Conservation (phyloP, 1,284 basidiomycete genomes). For the Ustilago shanxiensis region DNA sequence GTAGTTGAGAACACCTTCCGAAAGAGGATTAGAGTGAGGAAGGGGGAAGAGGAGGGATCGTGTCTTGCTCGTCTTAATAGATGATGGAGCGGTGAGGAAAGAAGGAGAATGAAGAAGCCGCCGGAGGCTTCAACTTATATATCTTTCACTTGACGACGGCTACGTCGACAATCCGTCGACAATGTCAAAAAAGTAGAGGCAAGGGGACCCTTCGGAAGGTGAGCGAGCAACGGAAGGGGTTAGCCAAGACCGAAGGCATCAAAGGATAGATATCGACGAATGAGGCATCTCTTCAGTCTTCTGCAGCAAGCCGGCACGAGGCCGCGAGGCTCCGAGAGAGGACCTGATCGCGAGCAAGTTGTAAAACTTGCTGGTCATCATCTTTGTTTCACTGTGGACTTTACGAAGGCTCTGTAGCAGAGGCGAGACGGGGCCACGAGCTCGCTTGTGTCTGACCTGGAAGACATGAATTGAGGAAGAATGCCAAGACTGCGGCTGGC, state of each 20-base stretch:
- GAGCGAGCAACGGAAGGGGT: slow-evolving; percentile 11
- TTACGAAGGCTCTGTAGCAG: background rate
- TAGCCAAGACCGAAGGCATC: slow-evolving; percentile 41
- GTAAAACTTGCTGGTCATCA: background rate
- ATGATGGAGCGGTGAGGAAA: slow-evolving; percentile 17
- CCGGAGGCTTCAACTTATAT: slow-evolving; percentile 42
- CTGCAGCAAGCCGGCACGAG: background rate
- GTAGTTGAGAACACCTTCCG: background rate
- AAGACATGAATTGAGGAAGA: slow-evolving; percentile 6
- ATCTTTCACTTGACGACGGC: slow-evolving; percentile 17
- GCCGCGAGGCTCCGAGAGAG: background rate
- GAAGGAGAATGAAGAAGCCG: slow-evolving; percentile 43
- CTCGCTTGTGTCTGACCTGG: slow-evolving; percentile 3
- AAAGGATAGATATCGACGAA: slow-evolving; percentile 4
- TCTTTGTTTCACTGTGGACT: background rate
- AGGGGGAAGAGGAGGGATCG: background rate
- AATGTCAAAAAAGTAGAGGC: background rate
- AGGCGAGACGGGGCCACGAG: slow-evolving; percentile 12
- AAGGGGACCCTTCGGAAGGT: slow-evolving; percentile 7
- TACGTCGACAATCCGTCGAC: slow-evolving; percentile 2
- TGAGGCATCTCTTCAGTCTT: slow-evolving; percentile 15
- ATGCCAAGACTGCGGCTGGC: slow-evolving; percentile 42
- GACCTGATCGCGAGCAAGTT: slow-evolving; percentile 32
- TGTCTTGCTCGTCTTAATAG: slow-evolving; percentile 8
- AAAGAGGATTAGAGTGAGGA: background rate